Base-by-base conservation (phyloP, 225 moss, liverwort and hornwort genomes). In the Thuidium tamariscinum region DNA sequence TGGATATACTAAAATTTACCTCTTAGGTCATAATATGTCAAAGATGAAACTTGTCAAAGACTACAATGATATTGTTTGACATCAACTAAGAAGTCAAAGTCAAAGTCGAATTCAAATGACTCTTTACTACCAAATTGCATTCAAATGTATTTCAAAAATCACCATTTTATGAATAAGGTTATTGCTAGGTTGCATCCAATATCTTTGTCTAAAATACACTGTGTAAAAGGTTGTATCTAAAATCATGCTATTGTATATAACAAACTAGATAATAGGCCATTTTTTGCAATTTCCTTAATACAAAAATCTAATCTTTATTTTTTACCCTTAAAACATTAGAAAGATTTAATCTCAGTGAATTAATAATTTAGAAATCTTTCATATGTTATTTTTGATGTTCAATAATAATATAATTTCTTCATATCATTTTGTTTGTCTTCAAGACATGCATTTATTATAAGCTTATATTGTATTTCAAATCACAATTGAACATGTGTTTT, bases 1-100 rank as follows among this genome's bases (percentile, higher is more conserved):
- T 74, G 2, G 4, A 0, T 32, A 19, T 0, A n/a, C n/a, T 32
- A 20, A 2, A 12, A 49, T 49, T 32, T 3, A 20, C 4, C 0
- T 32, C 4, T 19, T 20, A 20, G 20, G 29, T 71, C 0, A 48
- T 48, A 48, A 30, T 20, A 32, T 32, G 7, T 11, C 1, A 44
- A 0, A 3, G 3, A 48, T 48, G 11, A 7, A 48, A 48, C n/a
- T n/a, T n/a, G n/a, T n/a, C n/a, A n/a, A n/a, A n/a, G n/a, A n/a
- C n/a, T n/a, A n/a, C n/a, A n/a, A n/a, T n/a, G n/a, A n/a, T n/a
- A n/a, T n/a, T n/a, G n/a, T n/a, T n/a, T n/a, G n/a, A n/a, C n/a
- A n/a, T n/a, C n/a, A n/a, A n/a, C n/a, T n/a, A n/a, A n/a, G n/a
- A n/a, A n/a, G n/a, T n/a, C n/a, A n/a, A n/a, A n/a, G n/a, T n/a